Base-by-base conservation (phyloP, 495 filamentous ascomycete genomes). In the Hypoxylon crocopeplum region DNA sequence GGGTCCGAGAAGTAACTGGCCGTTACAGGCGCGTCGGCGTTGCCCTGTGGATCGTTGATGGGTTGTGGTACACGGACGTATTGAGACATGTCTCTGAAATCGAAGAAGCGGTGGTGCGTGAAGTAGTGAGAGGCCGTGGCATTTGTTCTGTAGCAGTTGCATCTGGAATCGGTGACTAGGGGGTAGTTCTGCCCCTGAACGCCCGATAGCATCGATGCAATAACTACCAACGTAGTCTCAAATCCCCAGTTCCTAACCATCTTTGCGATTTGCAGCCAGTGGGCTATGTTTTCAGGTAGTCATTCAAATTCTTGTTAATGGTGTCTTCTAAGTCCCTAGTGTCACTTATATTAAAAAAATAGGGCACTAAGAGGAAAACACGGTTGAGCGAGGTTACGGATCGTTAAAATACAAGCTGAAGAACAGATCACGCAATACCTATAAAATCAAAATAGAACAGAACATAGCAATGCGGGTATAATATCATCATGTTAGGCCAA, bases 101-200 rank as follows among this genome's bases (percentile, higher is more conserved):
- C 87, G 74, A 80, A 86, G 69, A 90, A 82, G 38, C 82, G 77
- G 74, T 88, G 83, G 68, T 84, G 78, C 39, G 78, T 77, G 68
- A 88, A 88, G 72, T 86, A 87, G 24, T 79, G 79, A 27, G 72
- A 42, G 13, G 68, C 69, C 12, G 76, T 71, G 11, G 71, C 65
- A 59, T 79, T 80, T 17, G 79, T 82, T 41, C 57, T 65, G 60
- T 78, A 82, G 67, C 79, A 82, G 45, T 68, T 68, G 59, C 79
- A 82, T 55, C 70, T 75, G 13, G 70, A 69, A 57, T 77, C 75
- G 7, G 71, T 72, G n/a, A 74, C 75, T 19, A 75, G 42, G 11
- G 75, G 74, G 46, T 72, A 75, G 15, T 69, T 67, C 20, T 67
- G 52, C 19, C 61, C 62, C 13, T 17, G 15, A 24, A 64, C 48